Evolutionary conservation across 1,139 yeast species (phyloP), one percentile per base, ranked within the genome.

Genomic region (Candida neerlandica): DNA sequence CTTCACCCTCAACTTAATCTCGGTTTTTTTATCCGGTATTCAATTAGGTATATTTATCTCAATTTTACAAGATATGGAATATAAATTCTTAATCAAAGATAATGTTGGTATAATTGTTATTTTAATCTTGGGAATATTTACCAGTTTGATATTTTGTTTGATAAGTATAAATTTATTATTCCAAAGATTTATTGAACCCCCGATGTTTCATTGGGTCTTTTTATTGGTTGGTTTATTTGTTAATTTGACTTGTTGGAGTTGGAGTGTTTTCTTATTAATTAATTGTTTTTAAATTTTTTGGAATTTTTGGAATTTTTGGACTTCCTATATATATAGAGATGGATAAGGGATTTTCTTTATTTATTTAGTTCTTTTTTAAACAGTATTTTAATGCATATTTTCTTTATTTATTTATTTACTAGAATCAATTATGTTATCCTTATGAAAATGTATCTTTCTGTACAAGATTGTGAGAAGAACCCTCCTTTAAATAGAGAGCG

Each of bases 31-130:
- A 14, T 65, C 75, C 11, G 78, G 79, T n/a, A 67, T 75, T 32
- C 77, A 73, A 52, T 58, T 71, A 29, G 81, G 80, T 3, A 71
- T 75, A n/a, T 64, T 75, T 11, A 71, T 69, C 56, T 69, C 74
- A 41, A 60, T 75, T 6, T 56, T 70, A 26, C 59, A 64, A 42
- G 64, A 60, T 23, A 37, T 41, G 21, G 63, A 59, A 5, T 57
- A 58, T 29, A 59, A 58, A 43, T 64, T 74, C 44, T 53, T 61
- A 26, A 53, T 73, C 18, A 46, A 58, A 30, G 65, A 72, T 49
- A 75, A 75, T 53, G 54, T 71, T 19, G 63, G 73, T 62, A 60
- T 75, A 41, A 56, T 73, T 27, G 53, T 68, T n/a, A 58, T 71
- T 6, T 64, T 75, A 46, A 52, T 66, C 2, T 49, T 70, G 38